These are phyloP conservation scores for Talinum fruticosum DNA, from an alignment of 148 eudicot genomes.

Conservation along the genomic window DNA sequence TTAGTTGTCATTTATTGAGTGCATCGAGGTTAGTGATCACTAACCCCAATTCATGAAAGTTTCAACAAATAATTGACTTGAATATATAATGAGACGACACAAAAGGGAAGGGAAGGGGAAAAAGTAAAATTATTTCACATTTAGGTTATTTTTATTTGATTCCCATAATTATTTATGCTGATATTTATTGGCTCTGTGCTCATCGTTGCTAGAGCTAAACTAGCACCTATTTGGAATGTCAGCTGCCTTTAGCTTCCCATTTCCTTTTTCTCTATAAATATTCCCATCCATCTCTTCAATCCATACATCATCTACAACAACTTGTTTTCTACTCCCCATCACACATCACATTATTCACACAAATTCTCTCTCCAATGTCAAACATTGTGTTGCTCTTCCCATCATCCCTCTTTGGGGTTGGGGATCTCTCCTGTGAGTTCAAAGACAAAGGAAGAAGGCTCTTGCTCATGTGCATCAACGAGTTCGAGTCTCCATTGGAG, in stretches of 20 bases:
- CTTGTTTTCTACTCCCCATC: neutral
- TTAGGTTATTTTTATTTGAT: neutral
- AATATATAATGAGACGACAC: neutral
- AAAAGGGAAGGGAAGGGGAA: neutral
- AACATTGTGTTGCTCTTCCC: neutral
- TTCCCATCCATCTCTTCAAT: conserved; percentile 6
- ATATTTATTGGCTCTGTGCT: neutral
- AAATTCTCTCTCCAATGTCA: neutral
- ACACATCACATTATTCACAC: neutral
- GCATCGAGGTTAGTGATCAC: neutral
- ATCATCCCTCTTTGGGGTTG: neutral
- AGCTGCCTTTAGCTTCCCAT: neutral
- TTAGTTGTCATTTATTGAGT: too few relatives aligned
- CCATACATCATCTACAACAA: neutral
- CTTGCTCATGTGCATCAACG: neutral
- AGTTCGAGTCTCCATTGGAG: neutral
- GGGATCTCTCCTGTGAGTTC: neutral
- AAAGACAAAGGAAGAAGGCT: neutral
- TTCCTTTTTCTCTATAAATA: conserved; percentile 4
- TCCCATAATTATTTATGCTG: neutral
- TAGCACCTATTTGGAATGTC: conserved; percentile 5
- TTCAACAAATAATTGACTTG: neutral
- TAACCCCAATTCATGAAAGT: neutral
- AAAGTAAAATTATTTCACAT: neutral
- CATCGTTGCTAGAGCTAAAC: neutral